Conservation (phyloP, 2,329 filamentous ascomycete species). For the Colletotrichum orbiculare region DNA sequence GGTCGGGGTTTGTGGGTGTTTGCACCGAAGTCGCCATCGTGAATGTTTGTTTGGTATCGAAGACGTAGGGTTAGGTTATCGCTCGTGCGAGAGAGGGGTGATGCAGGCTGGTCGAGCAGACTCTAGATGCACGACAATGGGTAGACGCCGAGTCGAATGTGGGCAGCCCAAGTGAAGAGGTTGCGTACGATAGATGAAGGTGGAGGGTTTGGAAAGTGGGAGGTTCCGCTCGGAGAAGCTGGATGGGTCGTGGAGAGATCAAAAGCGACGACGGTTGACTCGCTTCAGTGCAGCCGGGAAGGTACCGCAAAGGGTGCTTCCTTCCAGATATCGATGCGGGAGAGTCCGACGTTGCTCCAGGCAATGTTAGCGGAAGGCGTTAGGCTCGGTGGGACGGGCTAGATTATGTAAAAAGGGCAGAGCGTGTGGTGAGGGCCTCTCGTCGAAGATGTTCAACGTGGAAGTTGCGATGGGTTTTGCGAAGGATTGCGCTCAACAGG, state of each 20-base stretch:
- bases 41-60: constrained; percentile 30
- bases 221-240: constrained; percentile 35
- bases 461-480: constrained; percentile 37
- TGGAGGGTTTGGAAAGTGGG: constrained; percentile 30
- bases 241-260: background rate
- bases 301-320: constrained; percentile 44
- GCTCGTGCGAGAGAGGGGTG: constrained; percentile 25
- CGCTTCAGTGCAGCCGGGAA: constrained; percentile 35
- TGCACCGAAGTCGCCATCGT: constrained; percentile 50
- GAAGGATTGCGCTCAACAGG: constrained; percentile 30
- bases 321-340: constrained; percentile 36
- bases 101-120: background rate
- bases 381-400: constrained; percentile 5
- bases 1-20: constrained; percentile 37
- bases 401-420: constrained; percentile 16
- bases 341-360: constrained; percentile 51
- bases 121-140: constrained; percentile 18
- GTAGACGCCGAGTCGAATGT: constrained; percentile 1
- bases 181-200: constrained; percentile 21
- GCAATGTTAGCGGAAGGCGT: constrained; percentile 45
- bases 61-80: constrained; percentile 6
- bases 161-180: constrained; percentile 7
- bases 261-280: constrained; percentile 28
- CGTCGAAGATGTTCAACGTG: constrained; percentile 17
- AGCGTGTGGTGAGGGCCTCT: constrained; percentile 21